A percentile compares a stretch with the other conserved stretches of the same genome.
phyloP scores from a whole-genome alignment of 2,329 filamentous ascomycete genomes.

The Fusarium circinatum region DNA sequence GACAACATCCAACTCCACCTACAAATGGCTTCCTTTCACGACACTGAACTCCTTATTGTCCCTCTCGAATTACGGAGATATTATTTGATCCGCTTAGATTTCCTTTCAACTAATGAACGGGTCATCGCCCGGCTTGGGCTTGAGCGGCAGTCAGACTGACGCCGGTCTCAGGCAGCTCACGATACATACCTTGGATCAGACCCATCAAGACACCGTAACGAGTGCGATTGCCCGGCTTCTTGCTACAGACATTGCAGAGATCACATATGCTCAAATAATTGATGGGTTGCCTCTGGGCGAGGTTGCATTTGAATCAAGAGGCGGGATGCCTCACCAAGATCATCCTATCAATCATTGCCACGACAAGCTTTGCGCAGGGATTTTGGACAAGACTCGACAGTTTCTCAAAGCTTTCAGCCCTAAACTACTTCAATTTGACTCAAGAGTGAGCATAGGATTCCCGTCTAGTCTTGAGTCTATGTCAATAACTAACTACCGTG shows the following conservation, averaged over 20 bases:
- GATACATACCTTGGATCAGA: neutral
- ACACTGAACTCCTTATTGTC: neutral
- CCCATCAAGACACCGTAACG: neutral
- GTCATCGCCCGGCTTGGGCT: rapidly evolving
- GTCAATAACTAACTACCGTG: neutral
- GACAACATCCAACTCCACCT: neutral
- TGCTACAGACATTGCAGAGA: conserved; percentile 14
- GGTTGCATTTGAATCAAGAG: neutral
- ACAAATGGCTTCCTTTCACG: no score
- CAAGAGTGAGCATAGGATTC: no score
- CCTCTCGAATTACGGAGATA: rapidly evolving
- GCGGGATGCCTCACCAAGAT: neutral
- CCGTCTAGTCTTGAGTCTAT: neutral
- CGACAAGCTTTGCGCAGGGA: conserved; percentile 28
- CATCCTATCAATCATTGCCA: conserved; percentile 38
- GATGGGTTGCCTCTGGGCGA: conserved; percentile 36
- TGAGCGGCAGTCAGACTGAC: neutral
- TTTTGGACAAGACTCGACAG: no score
- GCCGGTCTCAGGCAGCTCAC: neutral
- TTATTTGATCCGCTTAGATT: neutral
- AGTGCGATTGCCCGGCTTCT: conserved; percentile 26
- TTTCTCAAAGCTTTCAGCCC: no score
- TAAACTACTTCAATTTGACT: no score
- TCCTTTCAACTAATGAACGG: neutral
- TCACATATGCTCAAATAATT: conserved; percentile 38